phyloP scores from a whole-genome alignment of 2,329 filamentous ascomycete species.

The Clathrospora elynae region DNA sequence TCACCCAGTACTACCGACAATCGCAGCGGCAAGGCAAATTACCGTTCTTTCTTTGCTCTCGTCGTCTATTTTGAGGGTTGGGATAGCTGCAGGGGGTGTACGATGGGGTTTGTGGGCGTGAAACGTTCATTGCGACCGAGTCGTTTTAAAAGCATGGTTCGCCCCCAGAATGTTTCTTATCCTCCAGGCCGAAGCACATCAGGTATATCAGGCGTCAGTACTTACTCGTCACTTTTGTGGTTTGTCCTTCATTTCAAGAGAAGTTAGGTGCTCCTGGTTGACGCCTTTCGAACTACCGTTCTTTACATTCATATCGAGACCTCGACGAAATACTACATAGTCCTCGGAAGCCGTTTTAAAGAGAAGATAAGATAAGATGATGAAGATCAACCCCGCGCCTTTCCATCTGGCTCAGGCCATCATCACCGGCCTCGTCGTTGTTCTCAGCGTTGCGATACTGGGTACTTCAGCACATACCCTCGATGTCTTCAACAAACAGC shows the following conservation, averaged over 20 bases:
- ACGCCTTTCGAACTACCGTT: constrained; percentile 17
- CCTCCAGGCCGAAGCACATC: constrained; percentile 20
- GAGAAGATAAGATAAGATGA: constrained; percentile 15
- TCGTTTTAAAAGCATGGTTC: constrained; percentile 43
- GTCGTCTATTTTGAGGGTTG: constrained; percentile 14
- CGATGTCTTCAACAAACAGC: constrained; percentile 51
- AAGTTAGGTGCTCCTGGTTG: constrained; percentile 41
- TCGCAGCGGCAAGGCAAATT: constrained; percentile 32
- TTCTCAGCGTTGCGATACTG: constrained; percentile 50
- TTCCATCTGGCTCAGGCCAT: constrained; percentile 44
- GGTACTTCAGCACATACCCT: constrained; percentile 53
- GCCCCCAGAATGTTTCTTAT: constrained; percentile 27
- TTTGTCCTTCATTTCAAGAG: constrained; percentile 29
- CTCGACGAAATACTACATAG: constrained; percentile 5
- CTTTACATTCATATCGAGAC: constrained; percentile 10
- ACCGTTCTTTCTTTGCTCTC: constrained; percentile 15
- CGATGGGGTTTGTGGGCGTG: constrained; percentile 23
- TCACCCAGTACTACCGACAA: constrained; percentile 9
- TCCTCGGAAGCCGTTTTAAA: background rate
- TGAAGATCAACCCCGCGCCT: constrained; percentile 48
- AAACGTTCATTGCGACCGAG: constrained; percentile 39
- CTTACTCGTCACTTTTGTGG: constrained; percentile 21
- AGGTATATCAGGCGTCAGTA: constrained; percentile 21
- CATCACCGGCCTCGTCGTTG: constrained; percentile 46
- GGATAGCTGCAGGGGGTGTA: constrained; percentile 12